A percentile compares a stretch with the other conserved stretches of the same genome.
Evolutionary conservation across 2,329 filamentous ascomycete genomes (phyloP).

Genomic region (Chaetomiaceae sp.): DNA sequence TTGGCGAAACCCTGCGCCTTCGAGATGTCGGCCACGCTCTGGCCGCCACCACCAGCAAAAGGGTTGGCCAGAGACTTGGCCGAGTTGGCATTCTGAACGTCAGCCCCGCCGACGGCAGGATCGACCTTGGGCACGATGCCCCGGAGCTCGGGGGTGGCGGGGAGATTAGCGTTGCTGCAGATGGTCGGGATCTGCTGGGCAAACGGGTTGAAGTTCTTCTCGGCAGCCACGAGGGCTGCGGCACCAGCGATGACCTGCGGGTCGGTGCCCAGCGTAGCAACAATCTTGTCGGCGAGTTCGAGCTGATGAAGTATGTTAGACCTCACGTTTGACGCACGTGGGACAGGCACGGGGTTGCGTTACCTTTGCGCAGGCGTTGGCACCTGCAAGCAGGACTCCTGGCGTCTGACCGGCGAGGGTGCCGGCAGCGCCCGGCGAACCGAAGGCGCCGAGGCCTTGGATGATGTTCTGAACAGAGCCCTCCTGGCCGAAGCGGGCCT

Average conservation of each 20-base stretch:
- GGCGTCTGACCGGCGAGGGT: conserved; percentile 61
- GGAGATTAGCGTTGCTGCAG: conserved; percentile 59
- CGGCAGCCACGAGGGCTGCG: conserved; percentile 58
- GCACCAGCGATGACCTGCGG: conserved; percentile 58
- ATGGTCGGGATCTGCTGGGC: conserved; percentile 55
- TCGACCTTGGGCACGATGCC: conserved; percentile 66
- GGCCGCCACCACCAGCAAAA: conserved; percentile 51
- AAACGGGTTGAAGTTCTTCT: conserved; percentile 71
- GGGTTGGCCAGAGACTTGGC: conserved; percentile 46
- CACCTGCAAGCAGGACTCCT: conserved; percentile 57
- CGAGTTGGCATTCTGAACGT: conserved; percentile 57
- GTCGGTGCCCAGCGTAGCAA: conserved; percentile 55
- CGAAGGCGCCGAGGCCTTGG: conserved; percentile 47
- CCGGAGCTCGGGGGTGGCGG: conserved; percentile 54
- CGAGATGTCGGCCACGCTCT: conserved; percentile 62
- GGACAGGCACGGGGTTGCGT: too few relatives aligned
- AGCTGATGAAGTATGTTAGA: conserved; percentile 41
- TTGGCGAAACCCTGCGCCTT: conserved; percentile 57
- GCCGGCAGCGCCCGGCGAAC: conserved; percentile 54
- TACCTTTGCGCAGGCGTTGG: conserved; percentile 62
- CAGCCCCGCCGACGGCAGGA: conserved; percentile 54
- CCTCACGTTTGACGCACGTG: too few relatives aligned
- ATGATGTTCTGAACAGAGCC: conserved; percentile 53
- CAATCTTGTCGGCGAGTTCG: conserved; percentile 58
- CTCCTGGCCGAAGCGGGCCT: conserved; percentile 61